Base-by-base conservation (phyloP, 306 rosid species). In the Vigna radiata region DNA sequence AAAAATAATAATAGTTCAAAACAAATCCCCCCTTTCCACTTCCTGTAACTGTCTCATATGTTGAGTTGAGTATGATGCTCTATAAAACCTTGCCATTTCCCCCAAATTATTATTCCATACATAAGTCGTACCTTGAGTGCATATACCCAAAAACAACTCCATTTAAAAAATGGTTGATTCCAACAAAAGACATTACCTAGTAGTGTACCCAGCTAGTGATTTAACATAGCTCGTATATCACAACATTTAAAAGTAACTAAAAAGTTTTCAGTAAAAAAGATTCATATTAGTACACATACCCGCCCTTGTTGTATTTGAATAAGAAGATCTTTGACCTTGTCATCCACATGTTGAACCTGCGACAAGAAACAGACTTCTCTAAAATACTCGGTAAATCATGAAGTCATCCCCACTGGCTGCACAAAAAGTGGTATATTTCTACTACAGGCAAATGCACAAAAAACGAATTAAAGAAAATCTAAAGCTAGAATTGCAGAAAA, bases 321-420 rank as follows among this genome's bases (percentile, higher is more conserved):
- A 83, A 94, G 98, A 59, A 79, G 75, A 70, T 81, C 80, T 77
- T 89, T 91, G 73, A 87, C 97, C 71, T 18, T 88, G 59, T 94
- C 98, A 29, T 94, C 93, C 59, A 88, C 92, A 60, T 83, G 66
- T 76, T 90, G 67, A 18, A 89, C 90, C 95, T 94, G 82, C 85
- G 86, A 53, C 54, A 73, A 80, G 13, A 59, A 74, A 66, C 48
- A 2, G 8, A 37, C 37, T 69, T 18, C 33, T 48, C 3, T 72
- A 15, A 43, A 67, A 59, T 27, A 49, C 55, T 52, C 14, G 58
- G 16, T 7, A 25, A 76, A 68, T 15, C 58, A 61, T 31, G 44
- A 39, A 75, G 46, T 43, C 44, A 62, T 58, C 50, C 58, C 23
- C 10, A 53, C 48, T 17, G 19, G 49, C 41, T 16, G 33, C 37